These are phyloP conservation scores for Stromatinia cepivora DNA, from an alignment of 2,329 filamentous ascomycete species.

Conservation along the genomic window DNA sequence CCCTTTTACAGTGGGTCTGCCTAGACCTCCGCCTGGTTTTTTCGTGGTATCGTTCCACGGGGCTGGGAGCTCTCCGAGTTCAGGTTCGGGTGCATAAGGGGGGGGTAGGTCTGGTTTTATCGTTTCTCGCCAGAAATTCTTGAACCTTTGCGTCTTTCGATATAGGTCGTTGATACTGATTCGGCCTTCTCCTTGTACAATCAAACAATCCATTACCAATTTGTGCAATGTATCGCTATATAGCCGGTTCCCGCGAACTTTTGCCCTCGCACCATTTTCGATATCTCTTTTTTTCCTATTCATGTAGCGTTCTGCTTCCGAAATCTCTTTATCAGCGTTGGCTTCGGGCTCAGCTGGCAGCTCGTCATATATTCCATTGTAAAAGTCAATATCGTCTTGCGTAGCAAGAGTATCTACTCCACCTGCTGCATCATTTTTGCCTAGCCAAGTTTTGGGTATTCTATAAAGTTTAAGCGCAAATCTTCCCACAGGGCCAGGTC, in stretches of 20 bases:
- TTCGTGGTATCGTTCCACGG: not conserved
- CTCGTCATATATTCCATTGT: not conserved
- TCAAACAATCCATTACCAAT: slow-evolving; percentile 14
- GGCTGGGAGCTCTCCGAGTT: not conserved
- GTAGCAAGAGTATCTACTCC: slow-evolving; percentile 14
- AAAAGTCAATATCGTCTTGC: slow-evolving; percentile 9
- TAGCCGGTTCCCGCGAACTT: not conserved
- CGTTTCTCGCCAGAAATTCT: not conserved
- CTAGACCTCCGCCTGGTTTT: not conserved
- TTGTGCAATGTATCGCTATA: not conserved
- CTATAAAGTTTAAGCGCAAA: not conserved
- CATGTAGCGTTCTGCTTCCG: not conserved
- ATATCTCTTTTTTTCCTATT: not conserved
- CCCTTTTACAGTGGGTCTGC: not conserved
- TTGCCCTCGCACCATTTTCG: not conserved
- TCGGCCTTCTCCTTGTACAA: slow-evolving; percentile 4
- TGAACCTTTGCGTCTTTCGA: not conserved
- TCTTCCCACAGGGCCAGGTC: not conserved
- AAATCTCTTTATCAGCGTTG: not conserved
- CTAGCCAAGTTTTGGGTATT: slow-evolving; percentile 1
- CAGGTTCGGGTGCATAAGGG: not conserved
- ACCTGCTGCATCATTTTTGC: not conserved
- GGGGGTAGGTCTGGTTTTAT: too few species aligned
- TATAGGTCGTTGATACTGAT: slow-evolving; percentile 3
- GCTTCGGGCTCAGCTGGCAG: not conserved